Base-by-base conservation (phyloP, 2,329 filamentous ascomycete genomes). In the Calonectria pauciramosa region DNA sequence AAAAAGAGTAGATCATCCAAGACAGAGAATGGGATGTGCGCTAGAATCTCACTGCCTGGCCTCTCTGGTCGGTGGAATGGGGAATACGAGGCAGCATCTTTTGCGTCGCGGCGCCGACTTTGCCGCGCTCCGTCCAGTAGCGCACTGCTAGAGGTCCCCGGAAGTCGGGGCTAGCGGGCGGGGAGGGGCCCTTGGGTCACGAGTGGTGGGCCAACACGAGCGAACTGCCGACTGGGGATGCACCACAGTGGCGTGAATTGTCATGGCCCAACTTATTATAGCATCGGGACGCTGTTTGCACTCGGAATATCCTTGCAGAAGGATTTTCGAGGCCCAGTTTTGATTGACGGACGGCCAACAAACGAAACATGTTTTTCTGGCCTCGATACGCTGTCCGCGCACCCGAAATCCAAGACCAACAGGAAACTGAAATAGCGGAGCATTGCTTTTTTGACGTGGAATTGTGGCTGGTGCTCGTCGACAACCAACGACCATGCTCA, bases 1-100 rank as follows among this genome's bases (percentile, higher is more conserved):
- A 13, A 23, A 23, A n/a, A 13, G 4, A 5, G 44, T 5, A 4
- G 44, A 47, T 13, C 5, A 47, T 23, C n/a, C 20, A 13, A 7
- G 20, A 23, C 8, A 47, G 13, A 47, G 10, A 47, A 47, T n/a
- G 20, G 44, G 44, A 47, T 47, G 44, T 23, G 44, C 44, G 13
- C 44, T 47, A 47, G 44, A 47, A 47, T 47, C 44, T 47, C 44
- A 47, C 44, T 20, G 44, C 44, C 44, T 47, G 44, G 44, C 44
- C 2, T 47, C 20, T 44, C 9, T 41, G 1, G 44, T 41, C 23
- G 52, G 52, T 34, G 52, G 52, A 56, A 56, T 38, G 34, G 34
- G 13, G 56, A 63, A 63, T 63, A 63, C 56, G 56, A 63, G 56
- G 56, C 56, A 63, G 36, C 56, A 38, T 20, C 18, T 63, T 28